Evolutionary conservation across 495 filamentous ascomycete species (phyloP), one percentile per base, ranked within the genome.

Genomic region (Bacidia rubella): DNA sequence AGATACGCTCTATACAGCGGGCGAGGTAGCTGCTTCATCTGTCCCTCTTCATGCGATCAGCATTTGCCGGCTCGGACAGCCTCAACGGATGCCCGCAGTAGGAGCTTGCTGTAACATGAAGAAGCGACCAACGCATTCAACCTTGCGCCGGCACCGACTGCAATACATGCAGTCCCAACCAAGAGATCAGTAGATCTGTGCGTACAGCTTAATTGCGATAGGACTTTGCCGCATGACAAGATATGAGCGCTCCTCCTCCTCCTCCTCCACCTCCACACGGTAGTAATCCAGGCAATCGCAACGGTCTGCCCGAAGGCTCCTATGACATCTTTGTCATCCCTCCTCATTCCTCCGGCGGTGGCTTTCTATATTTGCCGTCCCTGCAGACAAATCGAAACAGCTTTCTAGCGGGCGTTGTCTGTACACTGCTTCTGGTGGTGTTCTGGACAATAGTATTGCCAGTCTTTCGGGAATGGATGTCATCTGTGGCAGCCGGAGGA

Each of bases 241-340:
- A 49, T 27, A 46, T 43, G 29, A 43, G 75, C 76, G 73, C 82
- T 12, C 75, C 74, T 21, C 75, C 75, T 19, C 75, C 76, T 77
- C 72, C 82, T 12, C 75, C 74, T 19, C 75, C 75, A 22, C 75
- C 76, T 56, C 79, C 80, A 29, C 85, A 89, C 66, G 83, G 84
- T 66, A 74, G 77, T 46, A 78, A 74, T 48, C 79, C 81, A 48
- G 73, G 81, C 55, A 77, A 66, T 29, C 71, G 70, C 59, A 68
- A 70, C 24, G 83, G 80, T 51, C 73, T 93, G 2, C 88, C 87
- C 0, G 68, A 79, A 0, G 87, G 88, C 25, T 88, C 89, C 63
- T 97, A 93, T 70, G 90, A 97, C 68, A 93, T 96, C 68, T 96
- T 96, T 69, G 82, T 98, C 59, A 88, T 98, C 53, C 90, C 92